These are phyloP conservation scores for Naganishia liquefaciens DNA, from an alignment of 1,284 basidiomycete species.

Conservation along the genomic window DNA sequence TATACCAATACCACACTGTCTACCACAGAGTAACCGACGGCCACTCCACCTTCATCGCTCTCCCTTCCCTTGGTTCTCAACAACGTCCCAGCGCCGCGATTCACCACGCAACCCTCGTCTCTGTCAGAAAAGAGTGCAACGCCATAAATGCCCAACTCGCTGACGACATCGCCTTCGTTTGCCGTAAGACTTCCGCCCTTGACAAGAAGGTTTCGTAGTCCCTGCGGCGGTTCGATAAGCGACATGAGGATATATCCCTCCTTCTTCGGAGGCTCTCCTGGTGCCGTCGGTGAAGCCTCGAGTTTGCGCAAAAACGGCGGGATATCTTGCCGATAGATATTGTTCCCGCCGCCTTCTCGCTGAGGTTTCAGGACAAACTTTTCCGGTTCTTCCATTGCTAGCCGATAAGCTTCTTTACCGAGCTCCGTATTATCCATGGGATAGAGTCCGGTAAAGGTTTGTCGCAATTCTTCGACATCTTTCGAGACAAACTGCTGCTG, in stretches of 20 bases:
- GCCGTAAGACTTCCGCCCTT: constrained; percentile 55
- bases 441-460: constrained; percentile 81
- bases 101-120: constrained; percentile 32
- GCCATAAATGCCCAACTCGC: constrained; percentile 91
- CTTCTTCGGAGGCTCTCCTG: constrained; percentile 38
- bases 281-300: constrained; percentile 36
- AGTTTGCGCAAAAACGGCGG: constrained; percentile 71
- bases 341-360: constrained; percentile 95
- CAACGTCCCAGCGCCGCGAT: constrained; percentile 68
- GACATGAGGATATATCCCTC: constrained; percentile 92
- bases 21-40: constrained; percentile 84
- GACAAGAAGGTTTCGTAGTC: constrained; percentile 70
- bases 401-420: constrained; percentile 57
- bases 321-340: constrained; percentile 84
- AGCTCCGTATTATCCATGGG: constrained; percentile 55
- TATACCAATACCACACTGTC: constrained; percentile 73
- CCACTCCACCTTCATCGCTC: constrained; percentile 91
- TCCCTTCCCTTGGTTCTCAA: constrained; percentile 90
- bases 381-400: constrained; percentile 61
- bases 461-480: constrained; percentile 61
- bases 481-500: constrained; percentile 51
- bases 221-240: constrained; percentile 74
- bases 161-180: constrained; percentile 70
- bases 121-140: constrained; percentile 71
- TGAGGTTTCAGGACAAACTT: constrained; percentile 90